A percentile compares a stretch with the other conserved stretches of the same genome.
Conservation (phyloP, 768 basidiomycete genomes). For the Amanita inopinata region DNA sequence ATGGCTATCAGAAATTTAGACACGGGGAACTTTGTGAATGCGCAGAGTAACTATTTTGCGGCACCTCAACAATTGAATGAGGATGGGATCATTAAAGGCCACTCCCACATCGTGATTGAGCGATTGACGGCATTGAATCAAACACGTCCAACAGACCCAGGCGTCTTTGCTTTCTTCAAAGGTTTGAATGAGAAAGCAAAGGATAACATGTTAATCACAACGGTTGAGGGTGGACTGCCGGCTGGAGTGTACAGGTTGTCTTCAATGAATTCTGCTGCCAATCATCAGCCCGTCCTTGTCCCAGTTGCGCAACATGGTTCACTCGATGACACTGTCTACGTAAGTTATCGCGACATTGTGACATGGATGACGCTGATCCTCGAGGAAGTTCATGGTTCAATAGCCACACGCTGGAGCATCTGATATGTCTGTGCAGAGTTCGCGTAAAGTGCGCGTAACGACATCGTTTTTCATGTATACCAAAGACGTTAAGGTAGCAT, state of each 20-base stretch:
- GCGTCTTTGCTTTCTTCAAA: constrained; percentile 50
- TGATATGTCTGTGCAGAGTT: too few species aligned
- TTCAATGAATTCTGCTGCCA: constrained; percentile 47
- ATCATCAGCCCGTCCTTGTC: constrained; percentile 52
- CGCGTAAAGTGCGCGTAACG: too few species aligned
- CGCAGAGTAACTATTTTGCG: constrained; percentile 41
- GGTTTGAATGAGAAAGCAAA: constrained; percentile 35
- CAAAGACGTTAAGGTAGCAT: too few species aligned
- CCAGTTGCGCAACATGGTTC: constrained; percentile 52
- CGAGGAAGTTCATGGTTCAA: not conserved
- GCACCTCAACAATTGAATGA: constrained; percentile 47
- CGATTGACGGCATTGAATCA: constrained; percentile 29
- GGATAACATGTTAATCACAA: constrained; percentile 40
- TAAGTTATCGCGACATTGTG: constrained; percentile 20
- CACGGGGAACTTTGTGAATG: constrained; percentile 50
- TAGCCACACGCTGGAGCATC: too few species aligned
- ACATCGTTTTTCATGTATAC: too few species aligned
- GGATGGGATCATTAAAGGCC: constrained; percentile 42
- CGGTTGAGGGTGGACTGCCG: constrained; percentile 45
- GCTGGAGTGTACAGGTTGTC: constrained; percentile 50
- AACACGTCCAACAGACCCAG: constrained; percentile 39
- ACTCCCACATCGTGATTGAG: constrained; percentile 53
- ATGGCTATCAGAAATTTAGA: constrained; percentile 37
- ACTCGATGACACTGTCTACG: constrained; percentile 49
- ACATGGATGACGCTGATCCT: constrained; percentile 1